phyloP scores from a whole-genome alignment of 2,329 filamentous ascomycete species.

The Fusarium pilosicola region DNA sequence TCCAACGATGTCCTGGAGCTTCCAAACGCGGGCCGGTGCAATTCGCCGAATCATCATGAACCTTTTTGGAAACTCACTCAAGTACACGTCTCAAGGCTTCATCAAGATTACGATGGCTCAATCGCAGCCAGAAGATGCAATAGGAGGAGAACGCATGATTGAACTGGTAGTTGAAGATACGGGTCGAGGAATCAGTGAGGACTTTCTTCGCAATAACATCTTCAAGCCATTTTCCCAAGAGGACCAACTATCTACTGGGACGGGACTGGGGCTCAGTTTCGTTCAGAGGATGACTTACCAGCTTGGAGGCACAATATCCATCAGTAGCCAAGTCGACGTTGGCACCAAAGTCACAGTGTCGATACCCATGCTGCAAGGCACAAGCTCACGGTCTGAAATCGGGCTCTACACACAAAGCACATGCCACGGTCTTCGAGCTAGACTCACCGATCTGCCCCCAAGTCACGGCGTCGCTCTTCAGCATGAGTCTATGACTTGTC shows the following conservation, averaged over 20 bases:
- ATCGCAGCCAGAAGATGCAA: background rate
- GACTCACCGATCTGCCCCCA: background rate
- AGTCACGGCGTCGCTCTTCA: rapidly evolving
- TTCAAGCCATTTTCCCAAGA: slow-evolving; percentile 74
- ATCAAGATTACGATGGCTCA: slow-evolving; percentile 44
- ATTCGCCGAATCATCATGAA: slow-evolving; percentile 68
- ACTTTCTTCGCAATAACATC: slow-evolving; percentile 68
- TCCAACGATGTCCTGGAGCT: slow-evolving; percentile 54
- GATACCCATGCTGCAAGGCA: slow-evolving; percentile 39
- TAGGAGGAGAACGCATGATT: slow-evolving; percentile 10
- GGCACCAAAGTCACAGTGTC: slow-evolving; percentile 51
- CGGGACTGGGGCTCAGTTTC: slow-evolving; percentile 72
- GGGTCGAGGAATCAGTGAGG: slow-evolving; percentile 70
- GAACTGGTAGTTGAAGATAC: slow-evolving; percentile 67
- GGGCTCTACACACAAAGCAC: background rate
- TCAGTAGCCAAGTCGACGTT: slow-evolving; percentile 56
- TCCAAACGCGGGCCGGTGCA: slow-evolving; percentile 63
- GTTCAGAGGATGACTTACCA: slow-evolving; percentile 67
- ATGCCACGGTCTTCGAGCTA: background rate
- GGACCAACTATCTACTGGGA: slow-evolving; percentile 66
- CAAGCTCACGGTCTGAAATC: background rate
- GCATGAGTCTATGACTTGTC: background rate
- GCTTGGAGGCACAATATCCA: slow-evolving; percentile 66
- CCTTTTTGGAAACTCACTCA: slow-evolving; percentile 70
- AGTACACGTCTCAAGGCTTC: slow-evolving; percentile 60